These are phyloP conservation scores for Besnoitia besnoiti DNA, from an alignment of 169 alveolate genomes.

Conservation along the genomic window DNA sequence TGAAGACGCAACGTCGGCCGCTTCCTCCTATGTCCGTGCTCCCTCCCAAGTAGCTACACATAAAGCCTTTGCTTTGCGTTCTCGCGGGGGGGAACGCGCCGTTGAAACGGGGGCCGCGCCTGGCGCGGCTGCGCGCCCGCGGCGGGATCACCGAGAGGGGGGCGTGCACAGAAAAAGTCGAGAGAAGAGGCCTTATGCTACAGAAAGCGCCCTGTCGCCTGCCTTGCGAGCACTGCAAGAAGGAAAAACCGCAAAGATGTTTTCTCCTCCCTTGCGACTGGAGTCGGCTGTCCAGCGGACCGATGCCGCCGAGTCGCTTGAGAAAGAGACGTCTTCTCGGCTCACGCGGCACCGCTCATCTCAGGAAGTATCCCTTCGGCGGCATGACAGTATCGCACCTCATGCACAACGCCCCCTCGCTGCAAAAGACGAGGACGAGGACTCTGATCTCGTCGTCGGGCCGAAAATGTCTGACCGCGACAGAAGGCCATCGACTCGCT, in stretches of 20 bases:
- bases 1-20: background rate
- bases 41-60: background rate
- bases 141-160: background rate
- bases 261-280: background rate
- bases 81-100: background rate
- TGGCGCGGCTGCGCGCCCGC: background rate
- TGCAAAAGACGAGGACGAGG: background rate
- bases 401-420: background rate
- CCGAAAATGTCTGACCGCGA: background rate
- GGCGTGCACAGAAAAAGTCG: background rate
- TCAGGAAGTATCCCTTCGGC: background rate
- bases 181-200: background rate
- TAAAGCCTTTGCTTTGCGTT: background rate
- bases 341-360: background rate
- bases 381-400: background rate
- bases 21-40: background rate
- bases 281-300: background rate
- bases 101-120: too few relatives aligned
- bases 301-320: background rate
- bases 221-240: too few relatives aligned
- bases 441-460: background rate
- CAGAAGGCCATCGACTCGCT: too few relatives aligned
- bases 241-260: background rate
- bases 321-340: background rate
- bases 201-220: too few relatives aligned